Conservation (phyloP, 768 basidiomycete species). For the Hericium erinaceus region DNA sequence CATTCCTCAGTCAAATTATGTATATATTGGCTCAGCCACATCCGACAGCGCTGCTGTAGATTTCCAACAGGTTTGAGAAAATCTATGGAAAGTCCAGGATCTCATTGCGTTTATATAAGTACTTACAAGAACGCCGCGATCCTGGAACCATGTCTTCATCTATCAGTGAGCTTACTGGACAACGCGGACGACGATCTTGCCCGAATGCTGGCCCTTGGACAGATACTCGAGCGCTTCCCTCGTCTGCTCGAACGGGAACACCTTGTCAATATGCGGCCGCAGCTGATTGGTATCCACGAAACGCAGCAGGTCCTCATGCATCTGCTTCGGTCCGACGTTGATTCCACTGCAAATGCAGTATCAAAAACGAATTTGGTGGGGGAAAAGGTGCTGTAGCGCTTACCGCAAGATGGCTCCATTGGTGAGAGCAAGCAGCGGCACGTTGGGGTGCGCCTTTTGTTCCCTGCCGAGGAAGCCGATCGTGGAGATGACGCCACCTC, state of each 20-base stretch:
- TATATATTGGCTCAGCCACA: too few species aligned
- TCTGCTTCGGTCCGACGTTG: background rate
- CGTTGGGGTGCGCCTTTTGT: background rate
- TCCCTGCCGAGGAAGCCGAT: conserved; percentile 2
- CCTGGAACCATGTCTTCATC: too few species aligned
- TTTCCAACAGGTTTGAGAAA: too few species aligned
- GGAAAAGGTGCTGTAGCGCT: background rate
- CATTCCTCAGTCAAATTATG: too few species aligned
- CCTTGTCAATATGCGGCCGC: background rate
- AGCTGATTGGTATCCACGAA: background rate
- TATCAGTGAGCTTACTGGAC: background rate
- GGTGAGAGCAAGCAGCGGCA: background rate
- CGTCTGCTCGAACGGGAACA: conserved; percentile 2
- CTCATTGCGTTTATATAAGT: too few species aligned
- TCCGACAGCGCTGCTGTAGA: too few species aligned
- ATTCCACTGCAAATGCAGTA: background rate
- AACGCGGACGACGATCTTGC: background rate
- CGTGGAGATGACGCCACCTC: background rate
- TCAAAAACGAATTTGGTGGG: background rate
- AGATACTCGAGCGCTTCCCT: background rate
- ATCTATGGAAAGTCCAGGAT: too few species aligned
- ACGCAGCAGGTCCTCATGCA: background rate
- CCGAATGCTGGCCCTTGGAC: conserved; percentile 1
- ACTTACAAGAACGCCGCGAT: too few species aligned
- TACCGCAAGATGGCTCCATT: background rate